A percentile compares a stretch with the other conserved stretches of the same genome.
Evolutionary conservation across 345 rosid species (phyloP).

Genomic region (Acer yangbiense): DNA sequence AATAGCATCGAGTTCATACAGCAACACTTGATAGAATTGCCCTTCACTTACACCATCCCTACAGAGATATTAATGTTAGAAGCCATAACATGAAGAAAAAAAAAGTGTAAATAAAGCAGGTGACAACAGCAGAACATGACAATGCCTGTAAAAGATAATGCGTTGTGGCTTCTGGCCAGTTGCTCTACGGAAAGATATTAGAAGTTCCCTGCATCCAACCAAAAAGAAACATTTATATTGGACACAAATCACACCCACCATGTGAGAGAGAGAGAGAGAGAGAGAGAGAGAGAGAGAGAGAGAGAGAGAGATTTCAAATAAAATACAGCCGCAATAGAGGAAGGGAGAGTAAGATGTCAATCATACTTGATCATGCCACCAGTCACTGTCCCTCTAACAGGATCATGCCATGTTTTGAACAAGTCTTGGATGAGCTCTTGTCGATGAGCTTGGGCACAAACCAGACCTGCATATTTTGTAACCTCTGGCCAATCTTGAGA

Average conservation of each 20-base stretch:
- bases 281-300: background rate
- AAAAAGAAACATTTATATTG: background rate
- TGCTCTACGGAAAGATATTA: constrained; percentile 89
- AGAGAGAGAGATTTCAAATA: background rate
- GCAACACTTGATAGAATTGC: constrained; percentile 91
- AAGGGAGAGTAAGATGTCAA: background rate
- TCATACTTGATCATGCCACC: constrained; percentile 99
- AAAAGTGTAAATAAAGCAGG: background rate
- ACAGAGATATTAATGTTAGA: constrained; percentile 13
- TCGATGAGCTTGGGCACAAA: constrained; percentile 98
- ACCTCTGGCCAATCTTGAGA: constrained; percentile 99
- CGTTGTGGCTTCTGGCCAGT: constrained; percentile 96
- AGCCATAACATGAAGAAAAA: background rate
- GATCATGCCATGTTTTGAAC: constrained; percentile 94
- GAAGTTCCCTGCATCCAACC: constrained; percentile 67
- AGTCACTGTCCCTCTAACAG: constrained; percentile 80
- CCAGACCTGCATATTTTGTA: constrained; percentile 97
- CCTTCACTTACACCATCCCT: constrained; percentile 99
- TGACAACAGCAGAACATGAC: background rate
- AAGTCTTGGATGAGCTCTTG: constrained; percentile 99
- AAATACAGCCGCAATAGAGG: constrained; percentile 67
- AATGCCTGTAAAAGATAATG: constrained; percentile 90
- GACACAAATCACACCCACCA: constrained; percentile 1
- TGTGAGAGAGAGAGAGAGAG: background rate
- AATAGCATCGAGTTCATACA: constrained; percentile 95